Evolutionary conservation across 495 filamentous ascomycete genomes (phyloP), one percentile per base, ranked within the genome.

Genomic region (Aspergillus saccharolyticus): DNA sequence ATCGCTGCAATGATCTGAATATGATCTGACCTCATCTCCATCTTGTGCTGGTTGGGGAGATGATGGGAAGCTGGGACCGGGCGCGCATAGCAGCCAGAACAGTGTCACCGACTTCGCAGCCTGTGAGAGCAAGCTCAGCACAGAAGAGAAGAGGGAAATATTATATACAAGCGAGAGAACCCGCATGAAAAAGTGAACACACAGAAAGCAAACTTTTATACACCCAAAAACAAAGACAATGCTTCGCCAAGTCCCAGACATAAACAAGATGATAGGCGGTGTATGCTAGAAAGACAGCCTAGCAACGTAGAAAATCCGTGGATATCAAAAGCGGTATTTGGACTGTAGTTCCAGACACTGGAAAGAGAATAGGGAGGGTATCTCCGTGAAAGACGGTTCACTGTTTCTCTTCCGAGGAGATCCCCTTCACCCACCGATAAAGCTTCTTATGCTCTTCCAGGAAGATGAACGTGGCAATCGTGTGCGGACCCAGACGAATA

Each of bases 391-490:
- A 63, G 21, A 52, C 61, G 22, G 4, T 20, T 52, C 58, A 20
- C 14, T 57, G 53, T 42, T 33, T 30, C 12, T 52, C 52, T 16
- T 61, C 42, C 3, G 45, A 56, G 42, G 60, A 66, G 24, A 80
- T 59, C 7, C 70, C 77, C 63, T 79, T 80, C 56, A 78, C 43
- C 52, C 67, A 66, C 9, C 80, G 71, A 63, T 80, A 82, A 15
- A 81, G 63, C 66, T 79, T 79, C 70, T 81, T 82, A 61, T 82
- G 80, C 57, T 95, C 88, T 70, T 98, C 94, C 65, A 98, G 76
- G 72, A 97, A 97, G 58, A 98, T 67, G 63, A 98, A 97, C 10
- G 95, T 97, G 57, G 88, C 86, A 66, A 97, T 90, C 3, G 94
- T 98, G 78, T 98, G 94, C 44, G 87, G 87, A 21, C 87, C 95